Base-by-base conservation (phyloP, 2,329 filamentous ascomycete genomes). In the Capronia epimyces region DNA sequence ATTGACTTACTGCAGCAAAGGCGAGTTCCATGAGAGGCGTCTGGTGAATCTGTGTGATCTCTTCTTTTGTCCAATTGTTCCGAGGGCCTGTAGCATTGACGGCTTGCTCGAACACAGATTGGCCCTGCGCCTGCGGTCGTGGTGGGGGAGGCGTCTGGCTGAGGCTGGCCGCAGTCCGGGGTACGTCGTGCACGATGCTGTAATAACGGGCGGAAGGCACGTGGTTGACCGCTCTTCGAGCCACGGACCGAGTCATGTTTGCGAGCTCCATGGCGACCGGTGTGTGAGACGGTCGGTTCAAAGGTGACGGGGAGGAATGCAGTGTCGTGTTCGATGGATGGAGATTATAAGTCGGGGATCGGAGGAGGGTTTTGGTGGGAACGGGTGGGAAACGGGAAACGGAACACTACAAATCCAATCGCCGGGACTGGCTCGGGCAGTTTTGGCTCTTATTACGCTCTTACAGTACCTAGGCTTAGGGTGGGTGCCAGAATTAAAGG, bases 1-100 rank as follows among this genome's bases (percentile, higher is more conserved):
- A 22, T 21, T 68, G 5, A 50, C 77, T 69, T 69, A 89, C 87
- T 55, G 87, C 80, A 66, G 86, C 83, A 67, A 82, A 86, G 7
- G 84, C 79, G 62, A 95, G 72, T 65, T 91, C 85, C 74, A 90
- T 84, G 65, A 94, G 73, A 13, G 88, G 87, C 44, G 84, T 84
- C 64, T 90, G 80, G 71, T 93, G 94, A 61, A 95, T 84, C 57
- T 86, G 80, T 8, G 83, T 74, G 56, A 95, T 89, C 70, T 95
- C 86, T 57, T 90, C 82, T 58, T 79, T 81, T 4, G 87, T 87
- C 89, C 89, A 95, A 67, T 83, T 79, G 63, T 83, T 84, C 43
- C 87, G 76, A 10, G 86, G 79, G 4, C 65, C 70, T 1, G 70
- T 76, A 18, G 84, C 82, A 39, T 77, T 73, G 18, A 86, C 74